Evolutionary conservation across 495 filamentous ascomycete genomes (phyloP), one percentile per base, ranked within the genome.

Genomic region (Hypoxylon perforatum): DNA sequence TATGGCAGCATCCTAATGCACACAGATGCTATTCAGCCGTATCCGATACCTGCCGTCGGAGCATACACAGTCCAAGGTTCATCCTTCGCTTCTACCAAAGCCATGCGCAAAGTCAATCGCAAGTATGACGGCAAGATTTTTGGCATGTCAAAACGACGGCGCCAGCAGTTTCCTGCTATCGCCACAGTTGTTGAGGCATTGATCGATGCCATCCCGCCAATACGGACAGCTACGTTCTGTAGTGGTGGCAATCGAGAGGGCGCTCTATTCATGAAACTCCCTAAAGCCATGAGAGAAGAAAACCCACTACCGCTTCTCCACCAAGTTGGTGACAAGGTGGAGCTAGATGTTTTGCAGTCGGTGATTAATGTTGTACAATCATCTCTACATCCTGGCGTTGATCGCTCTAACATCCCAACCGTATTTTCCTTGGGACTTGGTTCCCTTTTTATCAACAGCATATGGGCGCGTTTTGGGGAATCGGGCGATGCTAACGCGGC

Each of bases 181-280:
- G 87, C 87, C 0, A 87, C 92, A 21, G 82, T 97, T 3, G 86
- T 97, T 6, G 86, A 90, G 15, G 87, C 88, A 3, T 80, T 97
- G 7, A 80, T 88, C 12, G 81, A 85, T 11, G 86, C 90, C 1
- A 78, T 96, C 11, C 91, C 92, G 2, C 78, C 77, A 17, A 92
- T 97, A 64, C 84, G 83, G 47, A 82, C 87, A 19, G 91, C 92
- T 2, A 85, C 87, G 12, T 97, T 97, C 77, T 94, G 92, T 70
- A 88, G 92, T 67, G 94, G 84, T 10, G 94, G 94, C 9, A 92
- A 96, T 45, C 84, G 93, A 22, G 94, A 97, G 75, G 94, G 94
- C 0, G 84, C 88, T 1, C 75, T 96, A 22, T 93, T 90, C 76
- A 83, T 88, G 73, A 87, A 83, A 55, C 82, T 96, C 14, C 82